phyloP scores from a whole-genome alignment of 495 filamentous ascomycete genomes.

The Oidiodendron maius region DNA sequence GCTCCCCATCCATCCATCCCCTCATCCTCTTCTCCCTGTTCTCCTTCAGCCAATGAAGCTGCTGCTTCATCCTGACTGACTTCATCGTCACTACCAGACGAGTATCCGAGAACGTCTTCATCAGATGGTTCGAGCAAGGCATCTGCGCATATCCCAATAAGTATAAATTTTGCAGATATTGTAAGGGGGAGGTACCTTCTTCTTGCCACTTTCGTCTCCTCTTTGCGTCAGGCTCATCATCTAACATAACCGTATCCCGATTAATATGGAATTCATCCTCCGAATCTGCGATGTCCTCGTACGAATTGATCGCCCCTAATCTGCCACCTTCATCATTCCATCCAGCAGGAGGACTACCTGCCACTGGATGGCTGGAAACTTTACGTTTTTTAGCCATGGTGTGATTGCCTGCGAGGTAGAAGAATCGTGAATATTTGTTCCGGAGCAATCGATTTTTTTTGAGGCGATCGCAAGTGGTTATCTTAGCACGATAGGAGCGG shows the following conservation, averaged over 20 bases:
- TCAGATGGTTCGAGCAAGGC: conserved; percentile 64
- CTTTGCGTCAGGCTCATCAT: conserved; percentile 73
- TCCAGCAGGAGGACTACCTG: conserved; percentile 38
- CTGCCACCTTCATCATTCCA: conserved; percentile 47
- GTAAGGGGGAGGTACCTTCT: conserved; percentile 40
- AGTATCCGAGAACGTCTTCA: conserved; percentile 77
- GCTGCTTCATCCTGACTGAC: conserved; percentile 30
- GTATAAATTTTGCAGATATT: background rate
- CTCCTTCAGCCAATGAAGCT: conserved; percentile 26
- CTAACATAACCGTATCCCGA: conserved; percentile 77
- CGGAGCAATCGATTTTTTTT: no score
- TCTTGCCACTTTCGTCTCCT: conserved; percentile 59
- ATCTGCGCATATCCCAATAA: conserved; percentile 22
- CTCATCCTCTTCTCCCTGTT: conserved; percentile 59
- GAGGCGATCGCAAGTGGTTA: background rate
- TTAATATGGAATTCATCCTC: conserved; percentile 87
- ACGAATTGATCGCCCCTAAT: conserved; percentile 56
- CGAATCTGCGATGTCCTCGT: conserved; percentile 81
- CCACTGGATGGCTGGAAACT: conserved; percentile 39
- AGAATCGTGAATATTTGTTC: background rate
- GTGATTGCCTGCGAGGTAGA: no score
- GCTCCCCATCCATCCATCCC: conserved; percentile 73
- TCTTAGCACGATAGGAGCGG: background rate
- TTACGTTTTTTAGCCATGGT: conserved; percentile 83
- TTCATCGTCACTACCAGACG: conserved; percentile 43